Evolutionary conservation across 2,329 filamentous ascomycete genomes (phyloP).

Genomic region (Alternaria triticina): DNA sequence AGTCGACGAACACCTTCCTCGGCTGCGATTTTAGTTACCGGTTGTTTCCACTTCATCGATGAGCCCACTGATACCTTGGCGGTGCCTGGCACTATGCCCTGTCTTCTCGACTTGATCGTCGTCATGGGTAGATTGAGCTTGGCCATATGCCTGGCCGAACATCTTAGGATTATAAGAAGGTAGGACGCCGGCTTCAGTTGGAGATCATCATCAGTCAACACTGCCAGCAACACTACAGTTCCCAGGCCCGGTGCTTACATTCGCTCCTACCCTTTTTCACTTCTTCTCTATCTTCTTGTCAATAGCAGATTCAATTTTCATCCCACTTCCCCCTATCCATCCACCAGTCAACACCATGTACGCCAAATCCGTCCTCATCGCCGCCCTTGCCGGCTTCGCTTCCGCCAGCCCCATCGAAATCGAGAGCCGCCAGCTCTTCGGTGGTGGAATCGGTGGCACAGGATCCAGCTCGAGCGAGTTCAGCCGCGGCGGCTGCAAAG

Average conservation of each 20-base stretch:
- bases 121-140: background rate
- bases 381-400: constrained; percentile 29
- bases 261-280: constrained; percentile 1
- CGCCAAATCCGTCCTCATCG: constrained; percentile 29
- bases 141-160: background rate
- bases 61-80: constrained; percentile 5
- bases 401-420: constrained; percentile 32
- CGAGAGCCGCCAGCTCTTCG: constrained; percentile 29
- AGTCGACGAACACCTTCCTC: constrained; percentile 6
- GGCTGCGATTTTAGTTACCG: background rate
- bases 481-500: constrained; percentile 48
- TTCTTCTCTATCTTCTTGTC: background rate
- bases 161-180: constrained; percentile 6
- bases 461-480: constrained; percentile 48
- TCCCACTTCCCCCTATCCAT: background rate
- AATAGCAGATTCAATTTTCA: background rate
- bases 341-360: constrained; percentile 28
- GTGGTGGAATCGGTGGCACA: constrained; percentile 18
- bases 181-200: background rate
- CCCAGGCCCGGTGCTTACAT: background rate
- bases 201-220: constrained; percentile 4
- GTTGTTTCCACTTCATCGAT: background rate
- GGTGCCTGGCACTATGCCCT: background rate
- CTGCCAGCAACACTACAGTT: background rate
- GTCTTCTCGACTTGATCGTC: background rate